Percentiles rank a stretch among this genome's conserved stretches.
Evolutionary conservation across 1,139 yeast genomes (phyloP).

Genomic region (Protomyces macrosporus): DNA sequence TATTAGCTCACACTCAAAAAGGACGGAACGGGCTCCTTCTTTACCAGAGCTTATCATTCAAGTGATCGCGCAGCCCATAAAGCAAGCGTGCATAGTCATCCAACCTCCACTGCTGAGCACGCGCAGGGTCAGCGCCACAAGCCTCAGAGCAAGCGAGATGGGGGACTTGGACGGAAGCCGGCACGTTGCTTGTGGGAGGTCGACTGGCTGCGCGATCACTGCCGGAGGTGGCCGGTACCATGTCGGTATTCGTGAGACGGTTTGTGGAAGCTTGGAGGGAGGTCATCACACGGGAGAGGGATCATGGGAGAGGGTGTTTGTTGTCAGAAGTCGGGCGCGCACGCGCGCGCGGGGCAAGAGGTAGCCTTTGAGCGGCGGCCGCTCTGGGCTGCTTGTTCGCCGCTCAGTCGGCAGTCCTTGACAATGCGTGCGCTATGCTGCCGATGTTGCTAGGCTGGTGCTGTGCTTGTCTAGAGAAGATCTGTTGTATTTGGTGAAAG

Average conservation of each 20-base stretch:
- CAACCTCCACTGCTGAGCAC: background rate
- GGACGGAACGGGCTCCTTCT: background rate
- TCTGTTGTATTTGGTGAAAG: too few relatives aligned
- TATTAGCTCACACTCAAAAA: background rate
- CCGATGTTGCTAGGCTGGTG: too few relatives aligned
- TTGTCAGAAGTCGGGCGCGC: too few relatives aligned
- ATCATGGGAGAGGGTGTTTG: too few relatives aligned
- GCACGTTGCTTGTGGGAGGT: background rate
- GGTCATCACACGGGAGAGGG: too few relatives aligned
- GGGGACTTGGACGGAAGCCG: background rate
- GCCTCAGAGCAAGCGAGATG: background rate
- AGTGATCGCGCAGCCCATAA: background rate
- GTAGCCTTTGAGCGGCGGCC: too few relatives aligned
- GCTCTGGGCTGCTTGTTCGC: too few relatives aligned
- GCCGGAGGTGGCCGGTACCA: background rate
- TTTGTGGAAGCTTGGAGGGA: background rate
- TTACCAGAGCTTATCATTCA: background rate
- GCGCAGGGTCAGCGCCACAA: background rate
- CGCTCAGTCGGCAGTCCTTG: too few relatives aligned
- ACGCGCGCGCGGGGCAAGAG: too few relatives aligned
- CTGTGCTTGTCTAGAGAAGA: too few relatives aligned
- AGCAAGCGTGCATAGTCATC: background rate
- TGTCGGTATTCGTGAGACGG: background rate
- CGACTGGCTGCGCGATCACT: background rate
- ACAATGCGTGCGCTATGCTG: too few relatives aligned